Percentiles rank a stretch among this genome's conserved stretches.
These are phyloP conservation scores for Phaeomoniella chlamydospora DNA, from an alignment of 2,329 filamentous ascomycete species.

Conservation along the genomic window DNA sequence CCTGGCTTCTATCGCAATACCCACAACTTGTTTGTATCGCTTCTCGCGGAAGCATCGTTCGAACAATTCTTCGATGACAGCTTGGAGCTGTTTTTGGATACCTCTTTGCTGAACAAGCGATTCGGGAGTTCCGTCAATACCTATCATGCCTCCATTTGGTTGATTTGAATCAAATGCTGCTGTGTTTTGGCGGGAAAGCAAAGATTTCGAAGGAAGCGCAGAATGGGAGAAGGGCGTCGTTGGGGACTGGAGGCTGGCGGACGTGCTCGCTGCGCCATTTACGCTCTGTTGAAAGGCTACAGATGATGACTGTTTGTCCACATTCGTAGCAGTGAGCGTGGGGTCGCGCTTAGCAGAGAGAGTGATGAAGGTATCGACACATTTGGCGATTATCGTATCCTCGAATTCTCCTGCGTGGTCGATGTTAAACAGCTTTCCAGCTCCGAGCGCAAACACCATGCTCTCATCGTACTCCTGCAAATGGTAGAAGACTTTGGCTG, in stretches of 20 bases:
- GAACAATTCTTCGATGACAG: constrained; percentile 77
- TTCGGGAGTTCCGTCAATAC: constrained; percentile 36
- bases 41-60: constrained; percentile 76
- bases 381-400: constrained; percentile 97
- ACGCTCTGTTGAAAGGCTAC: constrained; percentile 61
- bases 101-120: constrained; percentile 56
- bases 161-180: constrained; percentile 41
- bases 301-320: constrained; percentile 43
- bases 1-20: constrained; percentile 89
- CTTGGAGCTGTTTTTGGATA: constrained; percentile 67
- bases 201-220: constrained; percentile 80
- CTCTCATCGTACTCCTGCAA: constrained; percentile 98
- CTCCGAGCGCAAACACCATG: constrained; percentile 93
- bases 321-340: constrained; percentile 31
- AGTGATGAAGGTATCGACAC: constrained; percentile 92
- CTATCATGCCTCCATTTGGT: constrained; percentile 36
- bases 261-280: constrained; percentile 50
- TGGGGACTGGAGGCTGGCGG: constrained; percentile 60
- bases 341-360: constrained; percentile 49
- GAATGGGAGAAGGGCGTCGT: constrained; percentile 94
- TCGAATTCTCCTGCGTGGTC: constrained; percentile 89
- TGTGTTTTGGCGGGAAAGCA: constrained; percentile 69
- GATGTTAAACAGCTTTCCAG: constrained; percentile 88
- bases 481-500: constrained; percentile 97
- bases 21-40: constrained; percentile 88